Evolutionary conservation across 257 asterid species (phyloP).

Genomic region (Scutellaria barbata): DNA sequence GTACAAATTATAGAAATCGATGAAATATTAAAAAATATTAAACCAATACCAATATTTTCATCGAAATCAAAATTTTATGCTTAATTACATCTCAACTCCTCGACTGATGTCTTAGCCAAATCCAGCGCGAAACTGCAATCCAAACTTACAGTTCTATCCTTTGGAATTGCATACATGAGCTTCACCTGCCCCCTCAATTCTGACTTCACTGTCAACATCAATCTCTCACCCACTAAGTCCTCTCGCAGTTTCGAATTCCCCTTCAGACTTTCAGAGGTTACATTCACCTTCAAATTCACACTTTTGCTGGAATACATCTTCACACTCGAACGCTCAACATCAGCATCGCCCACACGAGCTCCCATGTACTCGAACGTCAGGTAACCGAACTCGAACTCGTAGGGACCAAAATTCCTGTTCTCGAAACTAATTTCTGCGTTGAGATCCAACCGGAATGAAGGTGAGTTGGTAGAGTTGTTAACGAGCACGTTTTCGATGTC

Average conservation of each 20-base stretch:
- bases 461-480: conserved; percentile 1
- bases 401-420: conserved; percentile 41
- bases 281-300: background rate
- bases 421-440: conserved; percentile 18
- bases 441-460: conserved; percentile 2
- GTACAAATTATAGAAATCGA: no score
- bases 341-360: conserved; percentile 28
- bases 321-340: conserved; percentile 16
- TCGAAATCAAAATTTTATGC: no score
- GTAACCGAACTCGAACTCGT: conserved; percentile 17
- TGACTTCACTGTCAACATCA: conserved; percentile 14
- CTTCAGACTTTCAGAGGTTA: background rate
- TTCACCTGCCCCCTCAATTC: conserved; percentile 39
- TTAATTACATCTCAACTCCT: conserved; percentile 7
- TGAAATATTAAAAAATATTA: no score
- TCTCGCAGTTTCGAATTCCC: conserved; percentile 20
- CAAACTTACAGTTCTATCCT: conserved; percentile 37
- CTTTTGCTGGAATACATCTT: conserved; percentile 8
- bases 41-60: no score
- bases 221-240: conserved; percentile 13
- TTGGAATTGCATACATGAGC: conserved; percentile 31
- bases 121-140: conserved; percentile 36
- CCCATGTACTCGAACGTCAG: conserved; percentile 23
- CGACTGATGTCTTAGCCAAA: background rate
- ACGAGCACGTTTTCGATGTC: background rate